A percentile compares a stretch with the other conserved stretches of the same genome.
Conservation (phyloP, 257 asterid genomes). For the Ballota nigra region DNA sequence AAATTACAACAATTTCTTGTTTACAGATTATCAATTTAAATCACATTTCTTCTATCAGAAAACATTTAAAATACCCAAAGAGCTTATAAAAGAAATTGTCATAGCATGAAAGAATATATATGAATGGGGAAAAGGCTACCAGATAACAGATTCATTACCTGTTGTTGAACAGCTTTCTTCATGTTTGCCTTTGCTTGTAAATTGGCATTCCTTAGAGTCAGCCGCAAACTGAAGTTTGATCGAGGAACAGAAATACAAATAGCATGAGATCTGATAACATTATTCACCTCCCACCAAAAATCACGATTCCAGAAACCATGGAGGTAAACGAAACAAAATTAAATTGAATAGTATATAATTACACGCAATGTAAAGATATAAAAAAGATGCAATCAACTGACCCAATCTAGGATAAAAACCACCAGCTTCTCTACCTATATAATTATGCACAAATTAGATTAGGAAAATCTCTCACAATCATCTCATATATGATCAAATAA, state of each 20-base stretch:
- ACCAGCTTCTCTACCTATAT: no score
- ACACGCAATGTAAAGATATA: no score
- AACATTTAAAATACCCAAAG: not conserved
- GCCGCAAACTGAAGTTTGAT: constrained; percentile 51
- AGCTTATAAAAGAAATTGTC: not conserved
- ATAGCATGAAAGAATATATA: not conserved
- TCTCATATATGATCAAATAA: no score
- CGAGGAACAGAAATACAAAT: not conserved
- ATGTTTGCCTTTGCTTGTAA: constrained; percentile 85
- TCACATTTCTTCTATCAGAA: not conserved
- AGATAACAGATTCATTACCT: constrained; percentile 46
- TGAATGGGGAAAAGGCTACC: not conserved
- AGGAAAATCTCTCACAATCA: no score
- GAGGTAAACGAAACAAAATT: not conserved
- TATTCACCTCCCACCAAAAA: not conserved
- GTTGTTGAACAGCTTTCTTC: constrained; percentile 78
- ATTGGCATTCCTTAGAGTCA: constrained; percentile 73
- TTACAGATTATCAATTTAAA: not conserved
- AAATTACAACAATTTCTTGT: constrained; percentile 10
- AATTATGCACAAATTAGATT: no score
- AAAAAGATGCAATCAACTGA: not conserved
- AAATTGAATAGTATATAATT: constrained; percentile 5
- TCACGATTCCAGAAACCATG: not conserved
- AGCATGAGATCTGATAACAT: not conserved
- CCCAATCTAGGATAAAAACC: not conserved